phyloP scores from a whole-genome alignment of 2,329 filamentous ascomycete genomes.

The Aspergillus aculeatus region DNA sequence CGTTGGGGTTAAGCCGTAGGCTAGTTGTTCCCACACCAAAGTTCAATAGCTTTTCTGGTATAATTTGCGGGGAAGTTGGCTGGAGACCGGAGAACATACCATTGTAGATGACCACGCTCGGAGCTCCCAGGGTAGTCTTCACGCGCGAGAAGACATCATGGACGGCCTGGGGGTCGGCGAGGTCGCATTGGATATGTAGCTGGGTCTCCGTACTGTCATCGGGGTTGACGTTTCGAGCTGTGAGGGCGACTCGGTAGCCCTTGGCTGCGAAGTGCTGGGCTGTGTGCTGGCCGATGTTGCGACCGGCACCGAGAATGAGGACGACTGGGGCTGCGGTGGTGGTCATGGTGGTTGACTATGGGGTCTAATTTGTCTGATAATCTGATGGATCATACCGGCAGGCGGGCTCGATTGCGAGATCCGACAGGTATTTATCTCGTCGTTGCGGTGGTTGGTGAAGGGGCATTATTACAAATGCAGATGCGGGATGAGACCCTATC shows the following conservation, averaged over 20 bases:
- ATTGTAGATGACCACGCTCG: constrained; percentile 1
- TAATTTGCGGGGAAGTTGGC: background rate
- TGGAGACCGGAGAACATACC: background rate
- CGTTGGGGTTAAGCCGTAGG: background rate
- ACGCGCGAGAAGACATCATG: background rate
- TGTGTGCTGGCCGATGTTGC: background rate
- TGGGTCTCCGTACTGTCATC: background rate
- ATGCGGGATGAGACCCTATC: background rate
- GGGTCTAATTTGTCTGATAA: too few relatives aligned
- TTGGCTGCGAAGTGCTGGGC: background rate
- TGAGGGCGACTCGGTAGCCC: background rate
- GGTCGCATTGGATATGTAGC: background rate
- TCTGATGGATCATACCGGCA: background rate
- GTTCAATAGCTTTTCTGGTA: background rate
- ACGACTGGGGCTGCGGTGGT: background rate
- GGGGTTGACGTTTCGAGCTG: background rate
- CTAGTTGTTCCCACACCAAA: background rate
- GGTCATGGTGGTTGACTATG: background rate
- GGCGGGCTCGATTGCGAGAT: background rate
- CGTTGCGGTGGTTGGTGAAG: background rate
- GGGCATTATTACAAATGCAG: background rate
- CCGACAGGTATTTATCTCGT: background rate
- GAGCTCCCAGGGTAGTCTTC: background rate
- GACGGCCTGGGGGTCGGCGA: background rate
- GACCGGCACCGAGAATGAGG: background rate